Evolutionary conservation across 129 eudicot species (phyloP), one percentile per base, ranked within the genome.

Genomic region (Rutidosis leptorrhynchoides): DNA sequence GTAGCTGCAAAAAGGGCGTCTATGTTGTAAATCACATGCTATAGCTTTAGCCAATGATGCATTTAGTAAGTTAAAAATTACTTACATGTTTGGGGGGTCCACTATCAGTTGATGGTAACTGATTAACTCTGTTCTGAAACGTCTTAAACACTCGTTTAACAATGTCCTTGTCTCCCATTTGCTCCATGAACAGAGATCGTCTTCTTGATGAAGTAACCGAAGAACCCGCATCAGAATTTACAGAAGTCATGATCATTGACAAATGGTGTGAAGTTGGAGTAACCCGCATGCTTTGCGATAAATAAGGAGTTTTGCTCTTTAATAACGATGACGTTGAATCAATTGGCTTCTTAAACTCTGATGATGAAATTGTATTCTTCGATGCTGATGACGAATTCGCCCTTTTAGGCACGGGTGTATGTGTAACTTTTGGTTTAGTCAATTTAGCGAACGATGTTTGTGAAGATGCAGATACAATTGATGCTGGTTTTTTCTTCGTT

Each of bases 101-200:
- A n/a, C n/a, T n/a, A n/a, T n/a, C n/a, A n/a, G n/a, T n/a, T n/a
- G n/a, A n/a, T n/a, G n/a, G n/a, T n/a, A n/a, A n/a, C n/a, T n/a
- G n/a, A n/a, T n/a, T n/a, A n/a, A n/a, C n/a, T n/a, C n/a, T n/a
- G n/a, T n/a, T n/a, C n/a, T n/a, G n/a, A n/a, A n/a, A n/a, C n/a
- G n/a, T n/a, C n/a, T n/a, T n/a, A n/a, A n/a, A n/a, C n/a, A n/a
- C n/a, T n/a, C n/a, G n/a, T n/a, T 71, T 89, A 48, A 93, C 92
- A 64, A 93, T 93, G 51, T 93, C 96, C 76, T 93, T 93, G 53
- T 93, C 99, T 68, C 95, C 96, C 99, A 93, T 93, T 65, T 73
- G 81, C 81, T 93, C 99, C 99, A 93, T 89, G 64, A 93, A 86
- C 64, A 84, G 61, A 62, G 99, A 93, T 68, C 81, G 77, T 46